Evolutionary conservation across 2,329 filamentous ascomycete species (phyloP), one percentile per base, ranked within the genome.

Genomic region (Leptosphaerulina australis): DNA sequence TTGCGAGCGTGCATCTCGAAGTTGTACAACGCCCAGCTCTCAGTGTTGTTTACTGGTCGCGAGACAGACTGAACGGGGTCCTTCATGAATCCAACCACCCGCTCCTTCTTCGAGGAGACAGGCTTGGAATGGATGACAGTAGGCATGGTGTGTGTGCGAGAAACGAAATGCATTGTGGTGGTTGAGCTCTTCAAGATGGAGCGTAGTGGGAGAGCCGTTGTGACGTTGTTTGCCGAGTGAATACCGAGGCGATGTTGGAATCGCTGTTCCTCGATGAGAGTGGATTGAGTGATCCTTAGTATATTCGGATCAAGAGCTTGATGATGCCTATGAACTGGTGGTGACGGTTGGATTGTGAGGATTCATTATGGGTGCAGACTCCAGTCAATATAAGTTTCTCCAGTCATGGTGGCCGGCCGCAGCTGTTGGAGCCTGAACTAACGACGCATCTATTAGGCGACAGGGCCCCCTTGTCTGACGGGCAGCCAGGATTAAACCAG

Each of bases 1-100:
- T 69, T 70, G 39, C 71, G 70, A 26, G 76, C 76, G 64, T 80
- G 78, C 50, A 65, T 69, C 59, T 79, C 77, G 50, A 78, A 79
- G 69, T 77, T 65, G 67, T 78, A 77, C 46, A 76, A 62, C 2
- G 74, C 73, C 76, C 76, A 78, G 54, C 70, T 72, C 65, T 79
- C 77, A 28, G 68, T 58, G 4, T 63, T 61, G 50, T 70, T 74
- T 28, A 75, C 62, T 21, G 74, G 74, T 37, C 77, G 72, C 4
- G 74, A 74, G 59, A 74, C 63, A 15, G 67, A 66, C 48, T 64
- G 68, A 35, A 75, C 71, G 39, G 70, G 71, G 53, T 72, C 70
- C 43, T 60, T 61, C 51, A 62, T 56, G 60, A 74, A 74, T 56
- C 63, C 69, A 26, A 73, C 69, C 18, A 60, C 56, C 20, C 67